Conservation (phyloP, 1,284 basidiomycete genomes). For the Meira miltonrushii region DNA sequence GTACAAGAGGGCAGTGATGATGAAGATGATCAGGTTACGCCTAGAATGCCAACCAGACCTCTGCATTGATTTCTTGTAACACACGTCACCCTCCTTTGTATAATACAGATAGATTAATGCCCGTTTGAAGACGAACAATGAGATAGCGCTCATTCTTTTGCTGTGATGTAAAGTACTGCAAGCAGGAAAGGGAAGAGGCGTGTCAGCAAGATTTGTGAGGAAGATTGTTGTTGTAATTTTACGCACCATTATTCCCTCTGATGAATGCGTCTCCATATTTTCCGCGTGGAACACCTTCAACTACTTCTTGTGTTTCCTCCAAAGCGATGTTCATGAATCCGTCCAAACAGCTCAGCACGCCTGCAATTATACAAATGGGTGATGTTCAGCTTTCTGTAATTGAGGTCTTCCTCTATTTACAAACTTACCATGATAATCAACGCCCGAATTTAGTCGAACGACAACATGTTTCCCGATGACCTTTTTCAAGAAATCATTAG, state of each 20-base stretch:
- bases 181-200: not conserved
- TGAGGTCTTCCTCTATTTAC: too few relatives aligned
- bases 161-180: slow-evolving; percentile 26
- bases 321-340: slow-evolving; percentile 93
- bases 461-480: slow-evolving; percentile 93
- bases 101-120: slow-evolving; percentile 1
- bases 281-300: slow-evolving; percentile 78
- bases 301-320: slow-evolving; percentile 92
- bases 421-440: slow-evolving; percentile 87
- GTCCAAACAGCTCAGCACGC: slow-evolving; percentile 89
- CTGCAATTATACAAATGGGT: slow-evolving; percentile 57
- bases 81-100: not conserved
- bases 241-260: slow-evolving; percentile 89
- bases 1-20: too few relatives aligned
- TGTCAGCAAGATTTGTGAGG: not conserved
- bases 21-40: too few relatives aligned
- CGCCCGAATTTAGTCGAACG: slow-evolving; percentile 87
- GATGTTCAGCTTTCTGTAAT: too few relatives aligned
- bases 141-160: slow-evolving; percentile 10
- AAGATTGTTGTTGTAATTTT: not conserved
- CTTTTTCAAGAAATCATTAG: slow-evolving; percentile 39
- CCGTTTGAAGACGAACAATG: not conserved
- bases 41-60: too few relatives aligned
- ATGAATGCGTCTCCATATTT: slow-evolving; percentile 91
- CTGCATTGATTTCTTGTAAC: too few relatives aligned